Percentiles rank a stretch among this genome's conserved stretches.
Evolutionary conservation across 768 basidiomycete genomes (phyloP).

Genomic region (Amanita subjunquillea): DNA sequence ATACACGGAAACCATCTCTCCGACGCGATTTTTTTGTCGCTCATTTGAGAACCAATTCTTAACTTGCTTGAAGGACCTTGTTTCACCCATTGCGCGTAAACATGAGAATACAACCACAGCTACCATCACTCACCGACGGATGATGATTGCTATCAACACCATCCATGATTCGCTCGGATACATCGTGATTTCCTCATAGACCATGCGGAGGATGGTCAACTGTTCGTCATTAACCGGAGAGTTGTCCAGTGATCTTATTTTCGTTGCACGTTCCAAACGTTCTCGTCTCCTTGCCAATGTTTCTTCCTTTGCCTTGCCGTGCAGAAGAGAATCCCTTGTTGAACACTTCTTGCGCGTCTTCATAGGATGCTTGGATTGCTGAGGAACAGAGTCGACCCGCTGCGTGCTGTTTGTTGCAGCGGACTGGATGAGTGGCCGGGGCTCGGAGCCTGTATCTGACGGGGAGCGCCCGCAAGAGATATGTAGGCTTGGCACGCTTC

Average conservation of each 20-base stretch:
- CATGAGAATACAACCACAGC: neutral
- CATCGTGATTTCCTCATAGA: slow-evolving; percentile 56
- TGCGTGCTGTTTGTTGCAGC: slow-evolving; percentile 16
- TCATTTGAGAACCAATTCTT: slow-evolving; percentile 65
- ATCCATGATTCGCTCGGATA: slow-evolving; percentile 57
- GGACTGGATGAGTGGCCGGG: slow-evolving; percentile 19
- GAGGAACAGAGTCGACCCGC: slow-evolving; percentile 10
- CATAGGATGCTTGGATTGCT: slow-evolving; percentile 15
- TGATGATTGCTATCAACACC: slow-evolving; percentile 44
- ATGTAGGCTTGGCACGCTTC: slow-evolving; percentile 17
- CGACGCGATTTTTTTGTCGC: slow-evolving; percentile 34
- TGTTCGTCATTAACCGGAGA: slow-evolving; percentile 49
- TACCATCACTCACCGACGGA: slow-evolving; percentile 32
- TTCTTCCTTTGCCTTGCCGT: slow-evolving; percentile 18
- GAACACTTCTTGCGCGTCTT: slow-evolving; percentile 17
- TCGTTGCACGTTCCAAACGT: slow-evolving; percentile 25
- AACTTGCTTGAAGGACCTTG: slow-evolving; percentile 48
- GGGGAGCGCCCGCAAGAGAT: slow-evolving; percentile 15
- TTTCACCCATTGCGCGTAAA: neutral
- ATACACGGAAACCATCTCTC: slow-evolving; percentile 27
- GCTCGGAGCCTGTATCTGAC: slow-evolving; percentile 10
- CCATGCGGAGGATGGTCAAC: slow-evolving; percentile 48
- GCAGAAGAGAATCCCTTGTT: slow-evolving; percentile 15
- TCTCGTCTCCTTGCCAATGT: slow-evolving; percentile 23
- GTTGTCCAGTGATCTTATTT: slow-evolving; percentile 36